These are phyloP conservation scores for Blepharisma undulans DNA, from an alignment of 169 alveolate genomes.

Conservation along the genomic window DNA sequence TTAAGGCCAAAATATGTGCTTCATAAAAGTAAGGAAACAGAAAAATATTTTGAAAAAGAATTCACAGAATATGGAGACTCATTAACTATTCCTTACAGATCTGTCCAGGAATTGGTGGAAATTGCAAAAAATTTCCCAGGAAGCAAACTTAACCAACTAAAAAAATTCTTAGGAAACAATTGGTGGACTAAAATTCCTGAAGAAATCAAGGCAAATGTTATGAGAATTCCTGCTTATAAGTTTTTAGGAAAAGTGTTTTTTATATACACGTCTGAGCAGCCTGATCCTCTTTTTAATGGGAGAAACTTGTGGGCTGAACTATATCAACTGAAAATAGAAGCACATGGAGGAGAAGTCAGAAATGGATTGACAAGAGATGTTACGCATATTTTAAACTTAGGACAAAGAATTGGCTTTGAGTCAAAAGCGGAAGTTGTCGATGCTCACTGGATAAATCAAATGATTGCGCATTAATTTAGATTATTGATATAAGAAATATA, in stretches of 20 bases:
- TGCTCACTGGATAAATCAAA: not conserved
- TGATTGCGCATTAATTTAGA: not conserved
- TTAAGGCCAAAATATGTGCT: slow-evolving; percentile 65
- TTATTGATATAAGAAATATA: too few species aligned
- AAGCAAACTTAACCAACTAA: not conserved
- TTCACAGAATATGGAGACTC: slow-evolving; percentile 63
- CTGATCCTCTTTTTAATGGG: not conserved
- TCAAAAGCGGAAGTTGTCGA: not conserved
- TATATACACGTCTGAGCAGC: not conserved
- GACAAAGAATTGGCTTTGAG: not conserved
- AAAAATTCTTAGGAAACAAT: not conserved
- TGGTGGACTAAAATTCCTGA: slow-evolving; percentile 7
- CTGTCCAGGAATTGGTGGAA: slow-evolving; percentile 5
- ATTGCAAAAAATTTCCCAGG: not conserved
- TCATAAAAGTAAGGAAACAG: slow-evolving; percentile 44
- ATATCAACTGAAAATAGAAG: not conserved
- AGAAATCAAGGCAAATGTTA: not conserved
- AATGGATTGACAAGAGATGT: not conserved
- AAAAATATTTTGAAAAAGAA: slow-evolving; percentile 46
- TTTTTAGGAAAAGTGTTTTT: not conserved
- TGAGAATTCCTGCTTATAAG: not conserved
- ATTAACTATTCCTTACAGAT: slow-evolving; percentile 55
- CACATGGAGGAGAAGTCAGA: slow-evolving; percentile 17
- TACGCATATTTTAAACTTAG: not conserved
- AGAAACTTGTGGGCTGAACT: not conserved